These are phyloP conservation scores for Entomophthora muscae DNA, from an alignment of 371 early-diverging fungal genomes.

Conservation along the genomic window DNA sequence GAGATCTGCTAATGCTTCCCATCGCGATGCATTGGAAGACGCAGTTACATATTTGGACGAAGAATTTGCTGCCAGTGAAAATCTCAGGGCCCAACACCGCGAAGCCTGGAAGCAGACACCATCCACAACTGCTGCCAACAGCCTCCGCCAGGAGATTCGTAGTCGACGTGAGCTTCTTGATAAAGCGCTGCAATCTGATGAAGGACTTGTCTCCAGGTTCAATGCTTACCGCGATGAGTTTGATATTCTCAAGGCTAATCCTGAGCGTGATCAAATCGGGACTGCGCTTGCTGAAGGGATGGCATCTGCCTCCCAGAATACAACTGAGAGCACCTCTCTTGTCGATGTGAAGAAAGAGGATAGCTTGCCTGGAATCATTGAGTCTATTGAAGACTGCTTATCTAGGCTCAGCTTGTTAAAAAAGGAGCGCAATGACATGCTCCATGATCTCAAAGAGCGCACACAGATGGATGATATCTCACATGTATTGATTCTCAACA, in stretches of 20 bases:
- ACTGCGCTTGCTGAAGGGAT: slow-evolving; percentile 36
- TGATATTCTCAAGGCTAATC: slow-evolving; percentile 31
- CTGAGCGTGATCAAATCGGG: slow-evolving; percentile 36
- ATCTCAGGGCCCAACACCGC: slow-evolving; percentile 36
- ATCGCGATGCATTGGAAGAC: slow-evolving; percentile 37
- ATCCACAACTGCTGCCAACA: slow-evolving; percentile 46
- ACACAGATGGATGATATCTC: slow-evolving; percentile 81
- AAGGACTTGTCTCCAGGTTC: slow-evolving; percentile 32
- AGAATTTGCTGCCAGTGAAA: background rate
- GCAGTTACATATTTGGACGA: slow-evolving; percentile 13
- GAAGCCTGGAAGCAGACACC: slow-evolving; percentile 75
- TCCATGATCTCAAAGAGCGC: slow-evolving; percentile 67
- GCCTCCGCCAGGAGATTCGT: slow-evolving; percentile 55
- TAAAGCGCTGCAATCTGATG: slow-evolving; percentile 54
- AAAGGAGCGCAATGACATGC: slow-evolving; percentile 49
- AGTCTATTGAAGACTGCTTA: slow-evolving; percentile 45
- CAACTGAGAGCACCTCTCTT: slow-evolving; percentile 14
- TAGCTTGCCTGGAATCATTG: slow-evolving; percentile 15
- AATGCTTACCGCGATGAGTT: slow-evolving; percentile 30
- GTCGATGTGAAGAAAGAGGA: slow-evolving; percentile 11
- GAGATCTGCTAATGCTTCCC: slow-evolving; percentile 37
- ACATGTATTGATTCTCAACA: slow-evolving; percentile 59
- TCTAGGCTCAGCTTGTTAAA: slow-evolving; percentile 59
- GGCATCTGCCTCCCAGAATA: slow-evolving; percentile 11
- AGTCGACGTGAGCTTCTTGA: slow-evolving; percentile 64